Evolutionary conservation across 2,329 filamentous ascomycete genomes (phyloP).

Genomic region (Penicillium sp.): DNA sequence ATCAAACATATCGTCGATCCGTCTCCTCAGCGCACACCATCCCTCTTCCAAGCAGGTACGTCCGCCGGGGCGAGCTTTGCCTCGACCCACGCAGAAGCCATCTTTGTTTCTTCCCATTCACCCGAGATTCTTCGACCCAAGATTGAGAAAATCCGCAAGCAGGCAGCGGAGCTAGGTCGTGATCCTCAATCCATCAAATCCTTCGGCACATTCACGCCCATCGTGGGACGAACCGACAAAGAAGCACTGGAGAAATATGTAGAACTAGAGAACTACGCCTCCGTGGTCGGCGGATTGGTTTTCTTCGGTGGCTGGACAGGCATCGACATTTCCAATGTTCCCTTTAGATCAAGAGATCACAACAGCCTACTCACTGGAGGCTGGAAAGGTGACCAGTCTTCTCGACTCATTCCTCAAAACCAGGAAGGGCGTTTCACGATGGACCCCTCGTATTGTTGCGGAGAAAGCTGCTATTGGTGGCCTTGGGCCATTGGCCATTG

Average conservation of each 20-base stretch:
- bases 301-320: conserved; percentile 61
- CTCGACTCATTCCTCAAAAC: conserved; percentile 52
- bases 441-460: conserved; percentile 49
- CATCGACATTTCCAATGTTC: conserved; percentile 59
- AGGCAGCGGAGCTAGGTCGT: conserved; percentile 53
- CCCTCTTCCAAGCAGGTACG: conserved; percentile 61
- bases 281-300: conserved; percentile 56
- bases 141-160: conserved; percentile 53
- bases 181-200: conserved; percentile 60
- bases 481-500: conserved; percentile 50
- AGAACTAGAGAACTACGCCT: conserved; percentile 55
- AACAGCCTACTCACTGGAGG: conserved; percentile 55
- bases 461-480: conserved; percentile 52
- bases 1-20: conserved; percentile 51
- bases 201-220: conserved; percentile 53
- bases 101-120: conserved; percentile 59
- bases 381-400: conserved; percentile 52
- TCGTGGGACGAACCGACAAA: conserved; percentile 52
- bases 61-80: conserved; percentile 59
- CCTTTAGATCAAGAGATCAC: conserved; percentile 58
- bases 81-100: conserved; percentile 59
- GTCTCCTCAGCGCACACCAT: conserved; percentile 58
- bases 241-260: conserved; percentile 56
- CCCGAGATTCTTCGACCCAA: conserved; percentile 52
- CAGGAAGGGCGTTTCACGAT: conserved; percentile 49